These are phyloP conservation scores for Penicillium subrubescens DNA, from an alignment of 495 filamentous ascomycete genomes.

Conservation along the genomic window DNA sequence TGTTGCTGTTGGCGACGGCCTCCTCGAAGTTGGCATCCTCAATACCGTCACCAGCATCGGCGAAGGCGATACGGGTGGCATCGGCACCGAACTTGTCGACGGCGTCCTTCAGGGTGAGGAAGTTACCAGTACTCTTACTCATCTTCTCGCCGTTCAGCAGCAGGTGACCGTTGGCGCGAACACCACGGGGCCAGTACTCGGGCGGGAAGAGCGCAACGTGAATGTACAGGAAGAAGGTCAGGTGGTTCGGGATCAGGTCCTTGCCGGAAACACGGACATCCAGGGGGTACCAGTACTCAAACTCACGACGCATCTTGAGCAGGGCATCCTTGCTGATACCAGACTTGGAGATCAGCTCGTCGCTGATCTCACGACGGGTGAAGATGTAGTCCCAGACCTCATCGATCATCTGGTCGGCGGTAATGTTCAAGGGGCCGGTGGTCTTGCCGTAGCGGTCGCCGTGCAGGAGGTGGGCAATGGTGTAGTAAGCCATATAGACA, in stretches of 20 bases:
- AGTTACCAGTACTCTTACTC: conserved; percentile 94
- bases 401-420: conserved; percentile 87
- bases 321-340: conserved; percentile 72
- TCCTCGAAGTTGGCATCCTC: conserved; percentile 98
- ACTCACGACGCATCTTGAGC: conserved; percentile 79
- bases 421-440: conserved; percentile 66
- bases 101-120: conserved; percentile 85
- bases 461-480: conserved; percentile 85
- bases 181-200: conserved; percentile 81
- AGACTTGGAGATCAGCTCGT: conserved; percentile 62
- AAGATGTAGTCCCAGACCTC: conserved; percentile 98
- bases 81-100: conserved; percentile 94
- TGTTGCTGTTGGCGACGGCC: conserved; percentile 85
- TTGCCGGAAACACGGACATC: conserved; percentile 84
- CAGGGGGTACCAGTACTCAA: conserved; percentile 96
- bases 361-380: conserved; percentile 62
- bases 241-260: conserved; percentile 84
- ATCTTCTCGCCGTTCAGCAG: conserved; percentile 96
- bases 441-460: conserved; percentile 76
- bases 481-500: conserved; percentile 97
- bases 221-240: conserved; percentile 96
- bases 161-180: conserved; percentile 90
- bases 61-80: conserved; percentile 86
- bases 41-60: conserved; percentile 92
- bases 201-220: conserved; percentile 86